Base-by-base conservation (phyloP, 176 grass and related monocot species). In the Eremochloa ophiuroides region DNA sequence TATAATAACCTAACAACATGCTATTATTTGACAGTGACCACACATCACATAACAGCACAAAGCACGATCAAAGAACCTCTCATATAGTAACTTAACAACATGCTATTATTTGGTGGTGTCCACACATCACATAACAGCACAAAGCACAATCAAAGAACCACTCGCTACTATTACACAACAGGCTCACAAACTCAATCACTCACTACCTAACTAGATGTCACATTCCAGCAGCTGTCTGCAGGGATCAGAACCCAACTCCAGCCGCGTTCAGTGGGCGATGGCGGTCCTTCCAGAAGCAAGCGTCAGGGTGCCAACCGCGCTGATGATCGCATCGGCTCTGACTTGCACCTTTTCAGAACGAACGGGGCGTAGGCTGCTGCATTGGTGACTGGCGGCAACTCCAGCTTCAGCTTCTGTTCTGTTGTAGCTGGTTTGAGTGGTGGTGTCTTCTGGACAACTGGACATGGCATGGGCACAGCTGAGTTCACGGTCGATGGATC, bases 271-370 rank as follows among this genome's bases (percentile, higher is more conserved):
- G 88, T 1, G 96, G 96, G 48, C 91, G 75, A 83, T 95, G 93
- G 50, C 93, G 78, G 29, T 99, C 96, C 82, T 99, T 99, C 96
- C 96, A 99, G 74, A 99, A 99, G 73, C 96, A 99, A 1, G 91
- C 87, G 34, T 99, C 91, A n/a, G 0, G 91, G 93, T 8, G 89
- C 89, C 62, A 93, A 69, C n/a, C 87, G 85, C 0, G 85, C 88
- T 1, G 96, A 95, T 1, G 93, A 91, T 50, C 93, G 91, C 88
- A 95, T 46, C 0, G 96, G 96, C 85, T 99, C 96, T 0, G 96
- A 99, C 43, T 99, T 95, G 81, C 96, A 99, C 25, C 96, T 83
- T 77, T 94, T 95, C 67, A 99, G 80, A 51, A 91, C 87, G n/a
- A 99, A 89, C 1, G 96, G 96, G 0, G 87, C 93, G 4, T 95